Base-by-base conservation (phyloP, 768 basidiomycete species). In the Suillus bovinus region DNA sequence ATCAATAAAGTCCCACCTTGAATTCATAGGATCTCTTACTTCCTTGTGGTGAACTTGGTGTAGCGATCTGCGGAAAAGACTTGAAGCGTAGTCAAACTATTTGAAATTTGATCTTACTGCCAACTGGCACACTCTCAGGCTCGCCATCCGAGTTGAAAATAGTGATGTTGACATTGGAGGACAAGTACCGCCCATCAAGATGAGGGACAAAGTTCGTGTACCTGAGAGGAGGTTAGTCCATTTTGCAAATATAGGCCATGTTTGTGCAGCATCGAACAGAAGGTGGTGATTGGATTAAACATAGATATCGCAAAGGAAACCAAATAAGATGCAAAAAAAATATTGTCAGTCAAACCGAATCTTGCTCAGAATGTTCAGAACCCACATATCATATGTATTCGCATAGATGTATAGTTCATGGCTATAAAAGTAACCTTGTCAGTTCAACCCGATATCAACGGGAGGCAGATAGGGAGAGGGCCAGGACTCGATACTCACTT, bases 161-260 rank as follows among this genome's bases (percentile, higher is more conserved):
- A 2, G 93, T 94, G 70, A 96, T 91, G 76, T 96, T 91, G 60
- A 86, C 90, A 68, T 96, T 96, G 2, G 88, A 91, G 1, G 92
- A 86, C 53, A 97, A 76, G 72, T 94, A 95, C 50, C 87, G 81
- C 7, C 90, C 92, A 9, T 83, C 79, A 73, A 87, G 81, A 52
- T 84, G 76, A 3, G 86, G 87, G 4, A 77, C 86, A 68, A 93
- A 90, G 70, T 89, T 89, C 58, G 79, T 74, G 71, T 89, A 78
- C 76, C 84, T 88, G 61, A 57, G 31, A 36, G 13, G 3, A 10
- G 27, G 17, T 39, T 56, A 10, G 17, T 20, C 16, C 54, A 38
- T 38, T 36, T 39, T 4, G 24, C 24, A 56, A 38, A 17, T 56
- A 27, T 56, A n/a, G 20, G 33, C 7, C n/a, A 53, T 54, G 14